Percentiles rank a stretch among this genome's conserved stretches.
These are phyloP conservation scores for Nothophaeocryptopus gaeumannii DNA, from an alignment of 2,329 filamentous ascomycete species.

Conservation along the genomic window DNA sequence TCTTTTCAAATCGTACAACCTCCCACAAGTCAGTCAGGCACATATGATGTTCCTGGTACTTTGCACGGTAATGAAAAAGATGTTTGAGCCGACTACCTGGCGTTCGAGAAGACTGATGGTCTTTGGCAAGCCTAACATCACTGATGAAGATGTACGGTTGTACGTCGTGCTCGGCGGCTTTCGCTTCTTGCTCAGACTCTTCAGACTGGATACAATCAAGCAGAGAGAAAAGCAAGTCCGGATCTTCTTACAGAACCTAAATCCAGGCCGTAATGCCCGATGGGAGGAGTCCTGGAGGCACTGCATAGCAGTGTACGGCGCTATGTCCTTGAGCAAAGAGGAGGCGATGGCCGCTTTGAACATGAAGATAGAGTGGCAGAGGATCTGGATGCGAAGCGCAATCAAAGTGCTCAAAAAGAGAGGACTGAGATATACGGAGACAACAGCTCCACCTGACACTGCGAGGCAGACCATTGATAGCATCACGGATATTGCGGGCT, in stretches of 20 bases:
- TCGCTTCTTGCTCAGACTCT: not conserved
- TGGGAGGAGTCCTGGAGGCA: slow-evolving; percentile 1
- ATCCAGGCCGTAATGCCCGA: not conserved
- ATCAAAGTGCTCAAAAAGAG: not conserved
- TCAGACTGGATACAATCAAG: not conserved
- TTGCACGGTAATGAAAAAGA: slow-evolving; percentile 9
- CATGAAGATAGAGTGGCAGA: slow-evolving; percentile 6
- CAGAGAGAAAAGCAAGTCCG: slow-evolving; percentile 2
- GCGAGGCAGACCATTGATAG: slow-evolving; percentile 4
- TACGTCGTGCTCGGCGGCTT: slow-evolving; percentile 9
- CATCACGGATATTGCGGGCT: slow-evolving; percentile 11
- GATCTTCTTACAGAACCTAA: not conserved
- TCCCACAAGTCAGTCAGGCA: slow-evolving; percentile 1
- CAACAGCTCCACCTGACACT: not conserved
- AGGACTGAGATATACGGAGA: not conserved
- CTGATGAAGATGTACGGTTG: slow-evolving; percentile 6
- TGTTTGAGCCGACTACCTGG: slow-evolving; percentile 2
- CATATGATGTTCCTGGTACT: slow-evolving; percentile 10
- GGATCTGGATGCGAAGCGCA: slow-evolving; percentile 9
- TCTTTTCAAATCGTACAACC: not conserved
- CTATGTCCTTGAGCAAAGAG: not conserved
- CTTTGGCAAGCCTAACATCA: slow-evolving; percentile 1
- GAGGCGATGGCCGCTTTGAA: not conserved
- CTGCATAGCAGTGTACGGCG: not conserved
- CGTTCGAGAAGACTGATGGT: slow-evolving; percentile 1